Conservation (phyloP, 2,329 filamentous ascomycete species). For the Colletotrichum tofieldiae region DNA sequence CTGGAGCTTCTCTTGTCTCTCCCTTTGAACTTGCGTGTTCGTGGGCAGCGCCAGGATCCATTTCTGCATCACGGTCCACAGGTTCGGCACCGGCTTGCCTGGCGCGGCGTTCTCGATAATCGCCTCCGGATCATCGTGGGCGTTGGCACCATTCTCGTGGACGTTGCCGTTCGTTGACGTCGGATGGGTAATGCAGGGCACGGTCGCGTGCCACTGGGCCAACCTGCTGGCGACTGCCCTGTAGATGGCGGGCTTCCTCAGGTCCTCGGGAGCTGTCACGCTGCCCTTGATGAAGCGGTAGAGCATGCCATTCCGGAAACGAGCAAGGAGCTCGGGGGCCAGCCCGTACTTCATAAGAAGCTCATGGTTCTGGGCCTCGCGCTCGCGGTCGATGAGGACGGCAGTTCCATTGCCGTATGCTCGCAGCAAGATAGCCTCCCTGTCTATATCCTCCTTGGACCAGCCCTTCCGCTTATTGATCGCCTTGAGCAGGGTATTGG, state of each 20-base stretch:
- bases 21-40: constrained; percentile 77
- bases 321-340: constrained; percentile 88
- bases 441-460: constrained; percentile 84
- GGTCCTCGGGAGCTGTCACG: constrained; percentile 84
- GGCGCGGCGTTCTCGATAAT: constrained; percentile 69
- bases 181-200: constrained; percentile 68
- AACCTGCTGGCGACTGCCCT: constrained; percentile 86
- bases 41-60: constrained; percentile 92
- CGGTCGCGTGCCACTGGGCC: constrained; percentile 91
- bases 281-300: constrained; percentile 91
- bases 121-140: constrained; percentile 52
- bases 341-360: constrained; percentile 87
- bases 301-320: constrained; percentile 96
- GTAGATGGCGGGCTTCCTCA: constrained; percentile 83
- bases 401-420: constrained; percentile 97
- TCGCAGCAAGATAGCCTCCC: constrained; percentile 88
- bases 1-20: constrained; percentile 79
- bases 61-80: constrained; percentile 96
- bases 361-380: constrained; percentile 85
- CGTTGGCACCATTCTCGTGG: constrained; percentile 48
- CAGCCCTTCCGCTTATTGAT: constrained; percentile 77
- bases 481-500: constrained; percentile 91
- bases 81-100: constrained; percentile 83
- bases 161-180: constrained; percentile 55
- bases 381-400: constrained; percentile 94